Evolutionary conservation across 2,329 filamentous ascomycete species (phyloP).

Genomic region (Fusarium denticulatum): DNA sequence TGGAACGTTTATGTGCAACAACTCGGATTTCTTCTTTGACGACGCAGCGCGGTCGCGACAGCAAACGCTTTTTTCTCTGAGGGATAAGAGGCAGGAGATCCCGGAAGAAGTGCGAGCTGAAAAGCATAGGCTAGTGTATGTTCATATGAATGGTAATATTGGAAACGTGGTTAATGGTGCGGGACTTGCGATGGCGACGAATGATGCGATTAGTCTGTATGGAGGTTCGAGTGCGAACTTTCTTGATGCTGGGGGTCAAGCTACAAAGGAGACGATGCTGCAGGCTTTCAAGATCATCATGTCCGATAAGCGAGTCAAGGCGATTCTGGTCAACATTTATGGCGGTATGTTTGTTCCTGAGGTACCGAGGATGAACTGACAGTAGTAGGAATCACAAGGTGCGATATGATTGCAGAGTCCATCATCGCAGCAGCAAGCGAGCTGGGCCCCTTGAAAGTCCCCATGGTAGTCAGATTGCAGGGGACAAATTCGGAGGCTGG

Average conservation of each 20-base stretch:
- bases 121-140: slow-evolving; percentile 80
- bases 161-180: slow-evolving; percentile 91
- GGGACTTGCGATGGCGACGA: slow-evolving; percentile 90
- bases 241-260: slow-evolving; percentile 89
- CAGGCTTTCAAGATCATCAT: slow-evolving; percentile 79
- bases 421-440: slow-evolving; percentile 55
- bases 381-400: slow-evolving; percentile 55
- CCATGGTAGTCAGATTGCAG: slow-evolving; percentile 58
- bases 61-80: slow-evolving; percentile 49
- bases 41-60: slow-evolving; percentile 58
- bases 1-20: slow-evolving; percentile 45
- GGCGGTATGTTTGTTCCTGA: slow-evolving; percentile 43
- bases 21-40: slow-evolving; percentile 59
- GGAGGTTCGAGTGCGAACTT: slow-evolving; percentile 83
- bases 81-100: slow-evolving; percentile 49
- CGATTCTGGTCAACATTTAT: slow-evolving; percentile 69
- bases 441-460: slow-evolving; percentile 51
- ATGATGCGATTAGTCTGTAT: slow-evolving; percentile 77
- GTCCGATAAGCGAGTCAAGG: slow-evolving; percentile 75
- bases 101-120: slow-evolving; percentile 51
- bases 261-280: slow-evolving; percentile 82
- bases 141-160: slow-evolving; percentile 71
- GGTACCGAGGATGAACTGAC: neutral
- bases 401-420: slow-evolving; percentile 62
- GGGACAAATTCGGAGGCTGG: slow-evolving; percentile 57